A percentile compares a stretch with the other conserved stretches of the same genome.
Evolutionary conservation across 352 stramenopile species (phyloP).

Genomic region (Phytophthora podocarpi): DNA sequence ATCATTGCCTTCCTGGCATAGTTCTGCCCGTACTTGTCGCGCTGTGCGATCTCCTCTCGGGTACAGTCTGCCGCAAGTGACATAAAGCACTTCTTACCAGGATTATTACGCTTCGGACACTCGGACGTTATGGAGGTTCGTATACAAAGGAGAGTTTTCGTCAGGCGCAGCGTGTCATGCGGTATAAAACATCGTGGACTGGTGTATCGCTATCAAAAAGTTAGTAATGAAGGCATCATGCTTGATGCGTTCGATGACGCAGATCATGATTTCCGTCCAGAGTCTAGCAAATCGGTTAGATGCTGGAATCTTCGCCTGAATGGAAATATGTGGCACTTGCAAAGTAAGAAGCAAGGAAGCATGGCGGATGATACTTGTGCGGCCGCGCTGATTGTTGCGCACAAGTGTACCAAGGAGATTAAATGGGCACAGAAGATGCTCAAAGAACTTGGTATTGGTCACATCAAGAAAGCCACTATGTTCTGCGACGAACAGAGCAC

Average conservation of each 20-base stretch:
- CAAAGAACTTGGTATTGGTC: neutral
- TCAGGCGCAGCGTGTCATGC: too few relatives aligned
- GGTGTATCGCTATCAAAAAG: too few relatives aligned
- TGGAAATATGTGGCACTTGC: neutral
- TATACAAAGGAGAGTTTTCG: too few relatives aligned
- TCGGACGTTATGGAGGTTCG: too few relatives aligned
- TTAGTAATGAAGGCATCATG: too few relatives aligned
- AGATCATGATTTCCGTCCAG: too few relatives aligned
- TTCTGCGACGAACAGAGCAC: slow-evolving; percentile 5
- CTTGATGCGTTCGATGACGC: too few relatives aligned
- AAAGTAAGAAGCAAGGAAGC: slow-evolving; percentile 3
- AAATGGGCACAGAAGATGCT: neutral
- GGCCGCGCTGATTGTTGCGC: neutral
- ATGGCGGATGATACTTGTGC: too few relatives aligned
- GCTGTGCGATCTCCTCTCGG: slow-evolving; percentile 16
- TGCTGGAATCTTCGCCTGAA: too few relatives aligned
- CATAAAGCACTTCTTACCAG: slow-evolving; percentile 28
- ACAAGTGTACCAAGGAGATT: neutral
- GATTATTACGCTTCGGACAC: slow-evolving; percentile 37
- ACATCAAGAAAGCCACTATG: neutral
- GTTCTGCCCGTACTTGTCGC: slow-evolving; percentile 18
- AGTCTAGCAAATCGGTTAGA: too few relatives aligned
- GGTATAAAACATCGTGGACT: too few relatives aligned
- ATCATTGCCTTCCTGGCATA: slow-evolving; percentile 43
- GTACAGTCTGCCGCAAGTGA: slow-evolving; percentile 12